These are phyloP conservation scores for Lineolata rhizophorae DNA, from an alignment of 495 filamentous ascomycete genomes.

Conservation along the genomic window DNA sequence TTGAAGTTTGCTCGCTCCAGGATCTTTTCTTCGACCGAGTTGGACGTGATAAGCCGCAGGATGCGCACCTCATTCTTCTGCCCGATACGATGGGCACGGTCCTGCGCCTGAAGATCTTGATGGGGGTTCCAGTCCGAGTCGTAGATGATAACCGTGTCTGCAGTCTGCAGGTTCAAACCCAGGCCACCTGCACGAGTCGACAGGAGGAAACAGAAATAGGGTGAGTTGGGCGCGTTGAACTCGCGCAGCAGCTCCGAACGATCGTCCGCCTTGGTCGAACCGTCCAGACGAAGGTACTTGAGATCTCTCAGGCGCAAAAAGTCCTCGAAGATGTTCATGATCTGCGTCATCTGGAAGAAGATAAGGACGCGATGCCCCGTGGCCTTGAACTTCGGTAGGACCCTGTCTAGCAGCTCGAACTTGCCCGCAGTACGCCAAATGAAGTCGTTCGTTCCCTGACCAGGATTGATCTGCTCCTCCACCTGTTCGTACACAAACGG, in stretches of 20 bases:
- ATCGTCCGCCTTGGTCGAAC: constrained; percentile 92
- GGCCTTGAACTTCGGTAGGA: constrained; percentile 77
- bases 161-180: constrained; percentile 88
- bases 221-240: constrained; percentile 77
- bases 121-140: constrained; percentile 99
- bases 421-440: constrained; percentile 94
- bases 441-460: constrained; percentile 66
- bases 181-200: constrained; percentile 98
- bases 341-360: constrained; percentile 99
- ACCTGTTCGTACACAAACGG: constrained; percentile 97
- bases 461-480: constrained; percentile 92
- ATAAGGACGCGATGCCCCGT: constrained; percentile 88
- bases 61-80: constrained; percentile 99
- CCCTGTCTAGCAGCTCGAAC: constrained; percentile 82
- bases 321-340: constrained; percentile 99
- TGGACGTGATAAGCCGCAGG: constrained; percentile 79
- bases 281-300: constrained; percentile 77
- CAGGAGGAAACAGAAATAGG: constrained; percentile 92
- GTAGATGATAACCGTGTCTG: constrained; percentile 97
- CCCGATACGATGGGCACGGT: constrained; percentile 98
- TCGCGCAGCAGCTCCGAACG: constrained; percentile 70
- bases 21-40: constrained; percentile 97
- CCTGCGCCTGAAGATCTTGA: constrained; percentile 95
- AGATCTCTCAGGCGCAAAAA: constrained; percentile 69
- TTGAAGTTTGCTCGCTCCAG: constrained; percentile 92